These are phyloP conservation scores for Scolecobasidium constrictum DNA, from an alignment of 2,329 filamentous ascomycete genomes.

Conservation along the genomic window DNA sequence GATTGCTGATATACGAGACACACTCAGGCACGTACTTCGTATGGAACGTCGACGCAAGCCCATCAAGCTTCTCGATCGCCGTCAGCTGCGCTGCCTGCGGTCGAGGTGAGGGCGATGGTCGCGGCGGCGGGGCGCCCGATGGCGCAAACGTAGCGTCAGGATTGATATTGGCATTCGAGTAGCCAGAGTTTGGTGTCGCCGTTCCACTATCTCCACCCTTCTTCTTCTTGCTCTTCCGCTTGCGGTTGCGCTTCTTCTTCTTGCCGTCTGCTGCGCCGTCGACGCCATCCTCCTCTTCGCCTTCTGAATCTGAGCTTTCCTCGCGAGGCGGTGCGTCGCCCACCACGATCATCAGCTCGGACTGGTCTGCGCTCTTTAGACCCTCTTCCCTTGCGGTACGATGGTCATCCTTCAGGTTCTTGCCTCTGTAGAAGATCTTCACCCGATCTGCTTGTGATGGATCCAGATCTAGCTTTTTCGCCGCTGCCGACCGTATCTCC, in stretches of 20 bases:
- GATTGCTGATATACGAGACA: conserved; percentile 47
- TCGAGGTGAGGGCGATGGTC: conserved; percentile 24
- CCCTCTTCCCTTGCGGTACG: conserved; percentile 47
- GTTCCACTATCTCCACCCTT: conserved; percentile 33
- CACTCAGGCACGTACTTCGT: conserved; percentile 55
- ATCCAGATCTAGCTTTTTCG: conserved; percentile 53
- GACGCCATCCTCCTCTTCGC: conserved; percentile 21
- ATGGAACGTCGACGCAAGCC: conserved; percentile 54
- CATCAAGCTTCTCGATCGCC: conserved; percentile 53
- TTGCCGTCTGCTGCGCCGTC: conserved; percentile 15
- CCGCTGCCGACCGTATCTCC: conserved; percentile 57
- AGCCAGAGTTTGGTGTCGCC: conserved; percentile 24
- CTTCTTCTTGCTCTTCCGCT: conserved; percentile 26
- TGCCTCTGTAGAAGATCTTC: conserved; percentile 65
- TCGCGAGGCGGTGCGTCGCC: conserved; percentile 29
- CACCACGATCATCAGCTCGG: conserved; percentile 49
- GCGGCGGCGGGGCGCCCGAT: conserved; percentile 11
- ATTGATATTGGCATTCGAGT: conserved; percentile 8
- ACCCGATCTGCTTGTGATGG: conserved; percentile 40
- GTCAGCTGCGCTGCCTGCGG: conserved; percentile 24
- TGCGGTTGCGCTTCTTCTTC: conserved; percentile 16
- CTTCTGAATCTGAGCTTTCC: conserved; percentile 19
- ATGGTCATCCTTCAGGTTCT: conserved; percentile 54
- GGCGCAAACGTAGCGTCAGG: conserved; percentile 10
- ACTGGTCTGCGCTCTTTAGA: conserved; percentile 46